phyloP scores from a whole-genome alignment of 2,329 filamentous ascomycete genomes.

The Trichoderma semiorbis region DNA sequence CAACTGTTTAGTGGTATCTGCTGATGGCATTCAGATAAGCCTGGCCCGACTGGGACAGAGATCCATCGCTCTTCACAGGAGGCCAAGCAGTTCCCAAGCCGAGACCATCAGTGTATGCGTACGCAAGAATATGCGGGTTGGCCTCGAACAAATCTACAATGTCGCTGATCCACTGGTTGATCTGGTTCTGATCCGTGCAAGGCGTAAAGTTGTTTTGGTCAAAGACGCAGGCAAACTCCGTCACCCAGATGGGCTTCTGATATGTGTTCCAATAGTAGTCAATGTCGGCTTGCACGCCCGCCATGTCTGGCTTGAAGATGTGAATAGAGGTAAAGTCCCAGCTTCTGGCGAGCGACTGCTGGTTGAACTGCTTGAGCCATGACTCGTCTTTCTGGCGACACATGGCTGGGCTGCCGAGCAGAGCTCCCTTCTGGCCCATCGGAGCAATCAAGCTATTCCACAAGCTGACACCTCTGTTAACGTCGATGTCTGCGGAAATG shows the following conservation, averaged over 20 bases:
- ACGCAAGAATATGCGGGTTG: slow-evolving; percentile 20
- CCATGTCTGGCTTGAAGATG: slow-evolving; percentile 21
- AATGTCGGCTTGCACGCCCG: slow-evolving; percentile 20
- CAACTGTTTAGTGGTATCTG: slow-evolving; percentile 18
- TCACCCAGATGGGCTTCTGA: slow-evolving; percentile 21
- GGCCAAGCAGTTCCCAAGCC: slow-evolving; percentile 18
- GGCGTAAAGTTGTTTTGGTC: slow-evolving; percentile 19
- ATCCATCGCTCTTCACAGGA: slow-evolving; percentile 15
- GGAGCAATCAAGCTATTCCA: slow-evolving; percentile 62
- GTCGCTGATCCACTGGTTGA: slow-evolving; percentile 21
- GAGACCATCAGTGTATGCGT: slow-evolving; percentile 21
- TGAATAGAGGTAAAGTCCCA: slow-evolving; percentile 22
- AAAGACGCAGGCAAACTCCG: slow-evolving; percentile 21
- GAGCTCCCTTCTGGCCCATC: slow-evolving; percentile 58
- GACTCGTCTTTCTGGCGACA: slow-evolving; percentile 48
- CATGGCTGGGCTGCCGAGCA: slow-evolving; percentile 53
- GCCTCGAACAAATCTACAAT: slow-evolving; percentile 20
- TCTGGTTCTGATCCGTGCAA: slow-evolving; percentile 19
- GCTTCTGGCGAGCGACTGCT: slow-evolving; percentile 1
- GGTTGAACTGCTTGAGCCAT: slow-evolving; percentile 21
- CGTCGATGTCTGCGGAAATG: slow-evolving; percentile 20
- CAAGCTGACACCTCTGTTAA: slow-evolving; percentile 39
- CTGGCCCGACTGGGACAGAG: slow-evolving; percentile 20
- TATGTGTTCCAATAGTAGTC: slow-evolving; percentile 23
- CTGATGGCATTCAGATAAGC: slow-evolving; percentile 21